phyloP scores from a whole-genome alignment of 108 stramenopile genomes.

The Cyclotella cryptica region DNA sequence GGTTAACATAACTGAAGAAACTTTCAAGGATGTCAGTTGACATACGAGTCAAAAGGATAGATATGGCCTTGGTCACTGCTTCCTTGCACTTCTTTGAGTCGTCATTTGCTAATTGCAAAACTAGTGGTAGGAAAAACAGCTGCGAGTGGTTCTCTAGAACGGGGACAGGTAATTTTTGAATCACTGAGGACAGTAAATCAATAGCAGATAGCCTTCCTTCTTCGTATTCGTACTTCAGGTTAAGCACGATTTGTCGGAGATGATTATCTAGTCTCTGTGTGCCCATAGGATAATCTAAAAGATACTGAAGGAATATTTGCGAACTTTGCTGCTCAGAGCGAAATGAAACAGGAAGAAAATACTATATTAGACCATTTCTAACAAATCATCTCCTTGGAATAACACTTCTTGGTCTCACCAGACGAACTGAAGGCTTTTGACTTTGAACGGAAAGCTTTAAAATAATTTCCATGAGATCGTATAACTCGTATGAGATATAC shows the following conservation, averaged over 20 bases:
- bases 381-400: background rate
- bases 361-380: background rate
- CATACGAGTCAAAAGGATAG: slow-evolving; percentile 62
- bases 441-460: slow-evolving; percentile 83
- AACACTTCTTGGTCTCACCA: slow-evolving; percentile 53
- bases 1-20: slow-evolving; percentile 68
- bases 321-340: slow-evolving; percentile 67
- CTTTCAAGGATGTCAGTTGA: slow-evolving; percentile 64
- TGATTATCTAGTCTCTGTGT: slow-evolving; percentile 74
- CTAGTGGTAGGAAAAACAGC: slow-evolving; percentile 85
- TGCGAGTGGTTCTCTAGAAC: slow-evolving; percentile 74
- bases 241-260: slow-evolving; percentile 81
- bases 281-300: slow-evolving; percentile 91
- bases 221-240: slow-evolving; percentile 89
- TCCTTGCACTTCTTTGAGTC: slow-evolving; percentile 84
- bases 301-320: slow-evolving; percentile 77
- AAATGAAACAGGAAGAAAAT: slow-evolving; percentile 1
- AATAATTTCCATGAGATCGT: slow-evolving; percentile 88
- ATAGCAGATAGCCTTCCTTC: slow-evolving; percentile 89
- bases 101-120: slow-evolving; percentile 90
- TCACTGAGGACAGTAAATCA: slow-evolving; percentile 55
- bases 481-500: slow-evolving; percentile 81
- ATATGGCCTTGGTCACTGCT: slow-evolving; percentile 61
- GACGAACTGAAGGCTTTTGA: slow-evolving; percentile 70
- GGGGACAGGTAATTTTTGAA: slow-evolving; percentile 74